Conservation (phyloP, 257 asterid genomes). For the Nyctanthes arbortristis region DNA sequence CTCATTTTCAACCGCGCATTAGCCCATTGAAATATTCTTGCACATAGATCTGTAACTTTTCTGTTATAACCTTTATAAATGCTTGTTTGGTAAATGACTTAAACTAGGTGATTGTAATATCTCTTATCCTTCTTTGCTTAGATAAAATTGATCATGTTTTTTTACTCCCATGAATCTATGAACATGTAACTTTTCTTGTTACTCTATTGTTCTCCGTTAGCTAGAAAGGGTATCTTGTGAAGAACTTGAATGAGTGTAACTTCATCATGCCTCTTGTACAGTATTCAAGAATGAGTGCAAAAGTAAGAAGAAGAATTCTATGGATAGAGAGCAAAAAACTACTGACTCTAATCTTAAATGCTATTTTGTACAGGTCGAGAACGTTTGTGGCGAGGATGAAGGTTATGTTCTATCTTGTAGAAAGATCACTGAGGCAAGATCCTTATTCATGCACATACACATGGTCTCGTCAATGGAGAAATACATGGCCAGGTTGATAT, state of each 20-base stretch:
- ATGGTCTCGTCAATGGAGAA: slow-evolving; percentile 64
- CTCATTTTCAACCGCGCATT: no score
- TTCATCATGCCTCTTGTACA: slow-evolving; percentile 33
- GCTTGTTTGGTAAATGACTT: neutral
- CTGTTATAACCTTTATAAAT: no score
- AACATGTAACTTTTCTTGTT: neutral
- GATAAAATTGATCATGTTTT: neutral
- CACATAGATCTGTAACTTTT: no score
- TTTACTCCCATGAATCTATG: neutral
- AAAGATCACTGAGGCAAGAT: slow-evolving; percentile 54
- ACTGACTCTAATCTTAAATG: slow-evolving; percentile 41
- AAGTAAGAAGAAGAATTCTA: slow-evolving; percentile 38
- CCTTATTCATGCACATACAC: slow-evolving; percentile 79
- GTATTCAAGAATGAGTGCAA: slow-evolving; percentile 71
- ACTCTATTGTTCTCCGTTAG: neutral
- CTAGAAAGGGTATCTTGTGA: neutral
- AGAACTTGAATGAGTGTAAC: neutral
- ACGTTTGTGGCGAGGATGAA: slow-evolving; percentile 25
- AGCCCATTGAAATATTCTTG: no score
- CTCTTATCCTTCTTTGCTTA: neutral
- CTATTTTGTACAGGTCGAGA: slow-evolving; percentile 58
- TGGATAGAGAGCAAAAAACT: slow-evolving; percentile 27
- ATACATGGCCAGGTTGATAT: slow-evolving; percentile 76
- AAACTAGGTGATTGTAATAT: neutral
- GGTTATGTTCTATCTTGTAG: slow-evolving; percentile 34